A percentile compares a stretch with the other conserved stretches of the same genome.
phyloP scores from a whole-genome alignment of 179 eudicot species.

The Actinidia chinensis region DNA sequence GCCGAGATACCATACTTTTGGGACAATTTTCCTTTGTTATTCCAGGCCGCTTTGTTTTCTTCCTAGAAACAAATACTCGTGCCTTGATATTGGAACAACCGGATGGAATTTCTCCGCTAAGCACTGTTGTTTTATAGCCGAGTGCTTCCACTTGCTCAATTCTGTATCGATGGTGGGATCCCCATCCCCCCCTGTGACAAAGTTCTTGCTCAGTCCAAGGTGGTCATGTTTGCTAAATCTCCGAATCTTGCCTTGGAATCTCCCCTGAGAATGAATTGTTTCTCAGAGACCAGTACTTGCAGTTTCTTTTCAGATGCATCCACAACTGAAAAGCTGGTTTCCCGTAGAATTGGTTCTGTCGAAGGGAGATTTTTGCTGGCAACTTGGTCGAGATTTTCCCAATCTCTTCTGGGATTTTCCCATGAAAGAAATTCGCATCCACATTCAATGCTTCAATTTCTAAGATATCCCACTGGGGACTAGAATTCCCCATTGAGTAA shows the following conservation, averaged over 20 bases:
- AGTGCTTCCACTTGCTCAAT: slow-evolving; percentile 33
- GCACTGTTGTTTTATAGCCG: slow-evolving; percentile 37
- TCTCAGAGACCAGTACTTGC: slow-evolving; percentile 25
- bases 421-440: slow-evolving; percentile 43
- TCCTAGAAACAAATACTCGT: slow-evolving; percentile 35
- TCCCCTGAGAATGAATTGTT: slow-evolving; percentile 22
- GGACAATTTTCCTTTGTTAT: slow-evolving; percentile 32
- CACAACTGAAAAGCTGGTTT: slow-evolving; percentile 29
- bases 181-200: slow-evolving; percentile 41
- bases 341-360: slow-evolving; percentile 39
- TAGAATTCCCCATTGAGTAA: slow-evolving; percentile 39
- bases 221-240: slow-evolving; percentile 33
- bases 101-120: slow-evolving; percentile 45
- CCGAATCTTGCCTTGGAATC: slow-evolving; percentile 36
- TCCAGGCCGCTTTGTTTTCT: slow-evolving; percentile 41
- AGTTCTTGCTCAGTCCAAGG: slow-evolving; percentile 48
- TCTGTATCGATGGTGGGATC: slow-evolving; percentile 41
- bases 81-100: slow-evolving; percentile 43
- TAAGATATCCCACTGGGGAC: slow-evolving; percentile 37
- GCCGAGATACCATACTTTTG: slow-evolving; percentile 39
- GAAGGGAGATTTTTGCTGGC: slow-evolving; percentile 31
- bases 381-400: slow-evolving; percentile 43
- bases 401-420: slow-evolving; percentile 41
- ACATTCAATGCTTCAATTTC: slow-evolving; percentile 33
- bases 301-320: slow-evolving; percentile 23